Percentiles rank a stretch among this genome's conserved stretches.
Evolutionary conservation across 2,329 filamentous ascomycete genomes (phyloP).

Genomic region (Colletotrichum sp.): DNA sequence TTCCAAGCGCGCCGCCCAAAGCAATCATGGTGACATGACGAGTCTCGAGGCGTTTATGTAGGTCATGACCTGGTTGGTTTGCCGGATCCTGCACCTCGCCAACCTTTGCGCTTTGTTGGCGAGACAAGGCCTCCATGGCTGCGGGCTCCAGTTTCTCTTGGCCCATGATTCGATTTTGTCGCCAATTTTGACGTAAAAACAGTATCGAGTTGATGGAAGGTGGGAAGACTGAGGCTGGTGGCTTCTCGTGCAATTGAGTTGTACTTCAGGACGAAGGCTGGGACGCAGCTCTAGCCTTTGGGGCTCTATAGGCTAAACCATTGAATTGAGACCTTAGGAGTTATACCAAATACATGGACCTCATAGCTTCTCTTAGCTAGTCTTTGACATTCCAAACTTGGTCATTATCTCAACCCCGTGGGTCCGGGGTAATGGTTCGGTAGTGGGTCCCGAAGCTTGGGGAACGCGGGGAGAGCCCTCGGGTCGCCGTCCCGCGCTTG

Average conservation of each 20-base stretch:
- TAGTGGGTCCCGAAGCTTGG: not conserved
- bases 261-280: not conserved
- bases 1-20: slow-evolving; percentile 41
- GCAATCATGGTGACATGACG: slow-evolving; percentile 41
- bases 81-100: not conserved
- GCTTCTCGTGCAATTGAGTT: not conserved
- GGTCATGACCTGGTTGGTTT: not conserved
- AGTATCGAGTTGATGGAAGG: not conserved
- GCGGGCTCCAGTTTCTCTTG: not conserved
- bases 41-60: slow-evolving; percentile 25
- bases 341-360: not conserved
- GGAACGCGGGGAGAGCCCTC: not conserved
- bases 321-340: not conserved
- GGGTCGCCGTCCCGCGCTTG: not conserved
- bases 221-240: not conserved
- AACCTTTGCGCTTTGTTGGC: not conserved
- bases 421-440: not conserved
- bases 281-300: not conserved
- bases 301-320: not conserved
- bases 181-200: not conserved
- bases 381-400: not conserved
- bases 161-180: not conserved
- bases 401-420: not conserved
- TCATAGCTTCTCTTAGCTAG: not conserved
- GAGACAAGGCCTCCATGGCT: not conserved